A percentile compares a stretch with the other conserved stretches of the same genome.
phyloP scores from a whole-genome alignment of 2,329 filamentous ascomycete genomes.

The Cordyceps militaris region DNA sequence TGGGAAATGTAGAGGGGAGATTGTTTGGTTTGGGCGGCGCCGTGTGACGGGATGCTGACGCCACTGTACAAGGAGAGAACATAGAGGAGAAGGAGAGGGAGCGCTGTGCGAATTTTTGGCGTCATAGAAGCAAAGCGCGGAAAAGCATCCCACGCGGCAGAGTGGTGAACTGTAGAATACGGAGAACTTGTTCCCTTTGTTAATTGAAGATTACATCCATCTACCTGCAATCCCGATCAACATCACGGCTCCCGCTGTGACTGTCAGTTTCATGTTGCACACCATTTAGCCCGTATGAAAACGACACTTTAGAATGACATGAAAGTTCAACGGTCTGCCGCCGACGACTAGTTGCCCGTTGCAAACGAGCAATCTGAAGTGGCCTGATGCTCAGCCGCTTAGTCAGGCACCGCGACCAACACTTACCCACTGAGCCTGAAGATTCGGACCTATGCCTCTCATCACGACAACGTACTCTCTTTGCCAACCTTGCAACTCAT shows the following conservation, averaged over 20 bases:
- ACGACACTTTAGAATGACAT: no score
- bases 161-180: slow-evolving; percentile 34
- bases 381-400: neutral
- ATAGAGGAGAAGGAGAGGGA: neutral
- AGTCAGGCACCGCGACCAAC: neutral
- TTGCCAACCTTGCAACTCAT: neutral
- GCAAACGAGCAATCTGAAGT: neutral
- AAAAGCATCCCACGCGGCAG: slow-evolving; percentile 17
- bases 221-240: neutral
- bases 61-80: slow-evolving; percentile 6
- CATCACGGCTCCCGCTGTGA: neutral
- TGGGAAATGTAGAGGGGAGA: neutral
- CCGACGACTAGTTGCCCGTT: neutral
- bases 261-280: neutral
- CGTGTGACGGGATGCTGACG: neutral
- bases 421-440: neutral
- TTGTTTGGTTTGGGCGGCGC: neutral
- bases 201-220: slow-evolving; percentile 24
- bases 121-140: slow-evolving; percentile 15
- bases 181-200: slow-evolving; percentile 27
- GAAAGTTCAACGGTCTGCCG: neutral
- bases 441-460: neutral
- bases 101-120: slow-evolving; percentile 15
- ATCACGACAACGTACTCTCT: neutral
- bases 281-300: neutral